These are phyloP conservation scores for Capronia epimyces DNA, from an alignment of 2,329 filamentous ascomycete species.

Conservation along the genomic window DNA sequence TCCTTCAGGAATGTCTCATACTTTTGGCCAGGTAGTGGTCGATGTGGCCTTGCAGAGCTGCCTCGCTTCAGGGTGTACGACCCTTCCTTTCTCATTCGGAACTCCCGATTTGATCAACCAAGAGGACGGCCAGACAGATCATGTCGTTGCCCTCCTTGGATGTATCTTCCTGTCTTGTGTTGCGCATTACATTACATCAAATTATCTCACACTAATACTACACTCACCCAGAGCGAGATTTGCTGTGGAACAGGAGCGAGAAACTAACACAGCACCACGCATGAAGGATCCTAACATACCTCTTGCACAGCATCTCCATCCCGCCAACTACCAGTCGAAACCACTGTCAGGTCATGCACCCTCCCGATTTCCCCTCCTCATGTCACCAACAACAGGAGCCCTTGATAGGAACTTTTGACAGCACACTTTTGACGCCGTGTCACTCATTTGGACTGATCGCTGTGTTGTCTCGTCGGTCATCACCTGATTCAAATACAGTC, in stretches of 20 bases:
- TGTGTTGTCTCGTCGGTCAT: conserved; percentile 7
- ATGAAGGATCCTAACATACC: not conserved
- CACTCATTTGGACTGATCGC: conserved; percentile 10
- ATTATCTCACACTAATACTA: not conserved
- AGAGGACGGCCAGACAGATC: not conserved
- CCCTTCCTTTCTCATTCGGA: not conserved
- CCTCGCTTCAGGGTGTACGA: not conserved
- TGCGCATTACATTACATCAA: not conserved
- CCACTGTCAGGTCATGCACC: conserved; percentile 7
- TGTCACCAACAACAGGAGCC: conserved; percentile 8
- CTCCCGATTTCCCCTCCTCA: conserved; percentile 7
- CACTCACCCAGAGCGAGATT: not conserved
- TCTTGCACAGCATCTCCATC: conserved; percentile 8
- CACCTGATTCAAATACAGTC: not conserved
- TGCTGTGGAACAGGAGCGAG: not conserved
- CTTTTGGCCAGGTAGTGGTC: not conserved
- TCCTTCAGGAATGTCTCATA: no score
- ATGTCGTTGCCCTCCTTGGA: not conserved
- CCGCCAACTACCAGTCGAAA: conserved; percentile 11
- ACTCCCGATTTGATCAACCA: not conserved
- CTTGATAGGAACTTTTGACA: no score
- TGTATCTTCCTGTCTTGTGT: not conserved
- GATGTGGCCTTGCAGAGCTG: not conserved
- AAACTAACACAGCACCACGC: not conserved
- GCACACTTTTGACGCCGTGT: conserved; percentile 12